Conservation (phyloP, 176 grass and related monocot genomes). For the Zoysia japonica region DNA sequence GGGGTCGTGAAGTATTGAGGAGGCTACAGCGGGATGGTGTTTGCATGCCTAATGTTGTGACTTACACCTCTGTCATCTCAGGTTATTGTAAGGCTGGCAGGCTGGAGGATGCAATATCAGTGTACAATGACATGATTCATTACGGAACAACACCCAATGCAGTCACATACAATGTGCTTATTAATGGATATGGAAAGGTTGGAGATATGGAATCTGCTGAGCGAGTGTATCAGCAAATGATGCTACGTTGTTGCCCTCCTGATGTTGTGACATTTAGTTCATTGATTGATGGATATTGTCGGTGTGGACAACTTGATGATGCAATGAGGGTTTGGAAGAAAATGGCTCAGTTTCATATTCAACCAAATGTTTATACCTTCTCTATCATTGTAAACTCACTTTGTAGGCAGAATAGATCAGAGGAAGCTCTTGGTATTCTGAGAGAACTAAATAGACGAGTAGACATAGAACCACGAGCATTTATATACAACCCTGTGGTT, state of each 20-base stretch:
- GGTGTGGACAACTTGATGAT: conserved; percentile 64
- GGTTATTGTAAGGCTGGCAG: conserved; percentile 71
- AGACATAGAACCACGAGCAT: conserved; percentile 69
- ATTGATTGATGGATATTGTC: conserved; percentile 91
- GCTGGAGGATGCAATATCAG: conserved; percentile 63
- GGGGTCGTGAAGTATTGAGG: conserved; percentile 59
- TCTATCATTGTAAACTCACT: conserved; percentile 72
- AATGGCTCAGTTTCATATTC: conserved; percentile 56
- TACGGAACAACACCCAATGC: conserved; percentile 57
- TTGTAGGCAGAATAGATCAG: conserved; percentile 75
- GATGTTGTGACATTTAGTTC: conserved; percentile 95
- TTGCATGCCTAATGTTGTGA: conserved; percentile 72
- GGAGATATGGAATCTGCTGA: conserved; percentile 58
- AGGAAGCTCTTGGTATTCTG: conserved; percentile 60
- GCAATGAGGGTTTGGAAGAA: conserved; percentile 75
- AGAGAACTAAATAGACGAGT: conserved; percentile 54
- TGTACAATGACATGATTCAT: conserved; percentile 73
- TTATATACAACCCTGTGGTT: conserved; percentile 87
- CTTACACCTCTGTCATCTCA: conserved; percentile 82
- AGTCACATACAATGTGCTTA: conserved; percentile 90
- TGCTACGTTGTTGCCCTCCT: conserved; percentile 51
- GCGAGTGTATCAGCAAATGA: conserved; percentile 73
- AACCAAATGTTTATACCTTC: conserved; percentile 80
- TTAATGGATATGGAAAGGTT: conserved; percentile 84
- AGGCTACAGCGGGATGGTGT: conserved; percentile 62